Evolutionary conservation across 768 basidiomycete genomes (phyloP), one percentile per base, ranked within the genome.

Genomic region (Lactarius akahatsu): DNA sequence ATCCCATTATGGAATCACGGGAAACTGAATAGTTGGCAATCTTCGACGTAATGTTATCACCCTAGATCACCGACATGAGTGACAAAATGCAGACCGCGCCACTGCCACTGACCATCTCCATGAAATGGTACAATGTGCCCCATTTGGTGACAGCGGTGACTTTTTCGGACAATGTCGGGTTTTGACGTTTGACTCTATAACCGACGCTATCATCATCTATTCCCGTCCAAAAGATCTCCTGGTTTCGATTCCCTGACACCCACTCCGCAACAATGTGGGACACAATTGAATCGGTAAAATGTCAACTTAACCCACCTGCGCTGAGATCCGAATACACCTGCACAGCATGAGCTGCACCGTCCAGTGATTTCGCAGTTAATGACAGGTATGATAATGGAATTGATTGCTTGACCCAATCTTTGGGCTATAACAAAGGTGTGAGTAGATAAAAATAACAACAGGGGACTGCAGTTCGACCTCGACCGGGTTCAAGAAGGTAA

Each of bases 291-390:
- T 13, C 13, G 56, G 45, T 13, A 41, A 45, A 28, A n/a, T 11
- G 16, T 30, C 15, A 16, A 60, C 20, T 16, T 2, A 11, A 63
- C 71, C 18, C 55, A 78, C 77, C 78, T 67, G 72, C 77, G 61
- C 74, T 78, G 45, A 80, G 75, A 63, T 80, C 80, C 0, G 78
- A 74, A 64, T 80, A 80, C 4, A 80, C 71, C 62, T 80, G 76
- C 5, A 78, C 74, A n/a, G 40, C 8, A 63, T 80, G 80, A 20
- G 72, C 30, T 20, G 65, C 65, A 13, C 73, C 76, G 57, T 80
- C 78, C 18, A 69, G 68, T 0, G 78, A 71, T 4, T 30, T 58
- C 8, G 73, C 77, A 10, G 72, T 69, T 8, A 80, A 61, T 7
- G 74, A 69, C 18, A 80, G 50, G 59, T 80, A 80, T 15, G 78